Base-by-base conservation (phyloP, 257 asterid species). In the Salvia rosmarinus region DNA sequence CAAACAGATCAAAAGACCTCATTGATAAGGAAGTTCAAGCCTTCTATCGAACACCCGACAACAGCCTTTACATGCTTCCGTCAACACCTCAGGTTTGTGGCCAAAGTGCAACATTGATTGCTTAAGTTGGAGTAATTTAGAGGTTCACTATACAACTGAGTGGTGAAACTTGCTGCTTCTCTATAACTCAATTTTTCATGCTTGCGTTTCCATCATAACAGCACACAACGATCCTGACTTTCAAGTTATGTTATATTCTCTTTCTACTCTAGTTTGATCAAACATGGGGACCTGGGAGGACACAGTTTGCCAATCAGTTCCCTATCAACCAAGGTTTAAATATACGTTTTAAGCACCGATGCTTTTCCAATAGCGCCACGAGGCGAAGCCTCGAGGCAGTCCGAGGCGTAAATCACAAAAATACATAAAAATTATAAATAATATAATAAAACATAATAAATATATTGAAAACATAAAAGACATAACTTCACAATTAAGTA, bases 21-120 rank as follows among this genome's bases (percentile, higher is more conserved):
- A 82, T 91, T 68, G 97, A 91, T 75, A 87, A 83, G 78, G 99
- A 95, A 84, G 97, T 90, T 75, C 89, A 92, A 66, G 88, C 95
- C 63, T 95, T 89, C 79, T 91, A 80, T 84, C 89, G 82, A 81
- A 83, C 91, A 75, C 99, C 99, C 66, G 97, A 91, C 74, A 95
- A 86, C 78, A 85, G 90, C 84, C 85, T 91, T 59, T 90, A 88
- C 86, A 95, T 95, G 98, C 97, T 95, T 77, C 99, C 99, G 43
- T 87, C 97, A 54, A 89, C 96, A 62, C 87, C 96, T 78, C 98
- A 91, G 99, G 99, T 95, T 73, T 21, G 84, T 79, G 73, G 79
- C 67, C 56, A 49, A 74, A 57, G 59, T 50, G 67, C 39, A 67
- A 47, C 34, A 37, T 66, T 70, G 42, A 46, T 70, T 64, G 21